These are phyloP conservation scores for Corynespora cassiicola DNA, from an alignment of 2,329 filamentous ascomycete genomes.

Conservation along the genomic window DNA sequence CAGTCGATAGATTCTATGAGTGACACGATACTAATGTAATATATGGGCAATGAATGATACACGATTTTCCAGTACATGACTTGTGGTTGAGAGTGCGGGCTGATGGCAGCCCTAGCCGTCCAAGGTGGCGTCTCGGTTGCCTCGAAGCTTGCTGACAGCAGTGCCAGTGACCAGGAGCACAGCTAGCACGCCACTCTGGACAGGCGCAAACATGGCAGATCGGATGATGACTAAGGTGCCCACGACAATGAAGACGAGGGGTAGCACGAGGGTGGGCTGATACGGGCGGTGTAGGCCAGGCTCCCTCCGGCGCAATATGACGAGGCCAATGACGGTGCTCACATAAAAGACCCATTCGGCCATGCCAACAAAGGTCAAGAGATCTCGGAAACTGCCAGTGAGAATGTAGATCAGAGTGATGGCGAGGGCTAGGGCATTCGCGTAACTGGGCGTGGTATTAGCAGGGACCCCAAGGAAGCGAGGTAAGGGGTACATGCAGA, in stretches of 20 bases:
- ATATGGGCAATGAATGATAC: too few relatives aligned
- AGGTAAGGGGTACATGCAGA: slow-evolving; percentile 24
- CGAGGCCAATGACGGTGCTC: slow-evolving; percentile 64
- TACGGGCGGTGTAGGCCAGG: slow-evolving; percentile 64
- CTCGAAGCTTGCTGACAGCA: slow-evolving; percentile 38
- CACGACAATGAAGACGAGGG: slow-evolving; percentile 61
- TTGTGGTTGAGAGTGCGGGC: too few relatives aligned
- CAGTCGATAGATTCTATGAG: too few relatives aligned
- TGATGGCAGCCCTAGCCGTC: too few relatives aligned
- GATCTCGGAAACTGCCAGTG: slow-evolving; percentile 65
- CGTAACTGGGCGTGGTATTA: slow-evolving; percentile 27
- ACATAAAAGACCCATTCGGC: slow-evolving; percentile 67
- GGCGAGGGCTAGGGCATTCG: slow-evolving; percentile 31
- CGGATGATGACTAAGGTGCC: slow-evolving; percentile 66
- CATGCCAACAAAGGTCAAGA: slow-evolving; percentile 59
- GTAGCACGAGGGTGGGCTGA: slow-evolving; percentile 59
- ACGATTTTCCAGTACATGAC: too few relatives aligned
- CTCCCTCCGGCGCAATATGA: slow-evolving; percentile 64
- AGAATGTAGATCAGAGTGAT: slow-evolving; percentile 64
- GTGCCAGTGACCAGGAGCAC: slow-evolving; percentile 59
- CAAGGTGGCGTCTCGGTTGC: too few relatives aligned
- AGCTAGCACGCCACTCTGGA: slow-evolving; percentile 60
- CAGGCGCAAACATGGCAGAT: slow-evolving; percentile 65
- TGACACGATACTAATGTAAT: too few relatives aligned
- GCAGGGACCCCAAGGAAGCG: neutral